Percentiles rank a stretch among this genome's conserved stretches.
Conservation (phyloP, 257 asterid species). For the Solanum sitiens region DNA sequence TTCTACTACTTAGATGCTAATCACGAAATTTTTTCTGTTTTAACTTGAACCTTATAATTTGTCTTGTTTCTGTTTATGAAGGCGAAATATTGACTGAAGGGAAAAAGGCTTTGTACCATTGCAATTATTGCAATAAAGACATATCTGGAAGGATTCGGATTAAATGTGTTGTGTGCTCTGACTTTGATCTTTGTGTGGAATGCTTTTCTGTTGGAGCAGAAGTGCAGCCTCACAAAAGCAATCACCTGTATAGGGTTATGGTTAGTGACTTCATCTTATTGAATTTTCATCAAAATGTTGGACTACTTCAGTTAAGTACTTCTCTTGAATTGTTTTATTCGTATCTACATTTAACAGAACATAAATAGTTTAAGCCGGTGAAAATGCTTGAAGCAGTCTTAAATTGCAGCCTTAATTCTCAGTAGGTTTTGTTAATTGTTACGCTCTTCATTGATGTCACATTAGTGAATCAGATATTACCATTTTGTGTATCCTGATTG, state of each 20-base stretch:
- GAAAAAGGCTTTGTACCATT: constrained; percentile 83
- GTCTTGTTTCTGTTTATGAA: constrained; percentile 7
- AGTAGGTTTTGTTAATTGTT: not conserved
- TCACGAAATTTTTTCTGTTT: constrained; percentile 2
- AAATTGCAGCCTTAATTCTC: not conserved
- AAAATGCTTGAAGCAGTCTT: not conserved
- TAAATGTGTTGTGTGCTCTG: constrained; percentile 86
- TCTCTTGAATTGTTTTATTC: not conserved
- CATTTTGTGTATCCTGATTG: not conserved
- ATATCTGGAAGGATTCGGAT: constrained; percentile 90
- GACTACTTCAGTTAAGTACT: not conserved
- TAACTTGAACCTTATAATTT: constrained; percentile 8
- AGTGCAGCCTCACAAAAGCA: constrained; percentile 90
- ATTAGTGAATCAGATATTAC: not conserved
- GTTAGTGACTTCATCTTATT: constrained; percentile 30
- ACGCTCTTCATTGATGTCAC: not conserved
- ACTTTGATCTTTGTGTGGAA: constrained; percentile 93
- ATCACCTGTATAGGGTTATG: constrained; percentile 90
- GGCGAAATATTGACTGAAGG: constrained; percentile 67
- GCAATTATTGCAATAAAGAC: constrained; percentile 94
- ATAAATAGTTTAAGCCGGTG: not conserved
- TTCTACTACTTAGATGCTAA: not conserved
- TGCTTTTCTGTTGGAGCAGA: constrained; percentile 98
- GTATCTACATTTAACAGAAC: not conserved
- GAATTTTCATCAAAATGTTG: not conserved